phyloP scores from a whole-genome alignment of 2,329 filamentous ascomycete species.

The Arthrobotrys sphaeroides region DNA sequence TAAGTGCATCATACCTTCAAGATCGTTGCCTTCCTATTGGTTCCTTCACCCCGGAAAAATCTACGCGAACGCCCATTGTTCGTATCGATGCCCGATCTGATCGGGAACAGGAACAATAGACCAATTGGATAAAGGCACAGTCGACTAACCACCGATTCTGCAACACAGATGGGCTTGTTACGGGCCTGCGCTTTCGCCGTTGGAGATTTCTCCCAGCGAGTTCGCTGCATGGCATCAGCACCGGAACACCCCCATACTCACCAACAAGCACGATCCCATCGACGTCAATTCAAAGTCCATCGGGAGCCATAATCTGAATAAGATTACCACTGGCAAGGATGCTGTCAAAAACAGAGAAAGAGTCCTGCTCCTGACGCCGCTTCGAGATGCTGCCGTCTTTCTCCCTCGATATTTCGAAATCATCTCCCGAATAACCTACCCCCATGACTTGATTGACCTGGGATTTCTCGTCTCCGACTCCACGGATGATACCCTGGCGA shows the following conservation, averaged over 20 bases:
- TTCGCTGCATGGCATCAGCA: slow-evolving; percentile 88
- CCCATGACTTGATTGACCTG: slow-evolving; percentile 92
- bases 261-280: slow-evolving; percentile 91
- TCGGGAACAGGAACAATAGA: not conserved
- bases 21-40: not conserved
- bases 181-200: slow-evolving; percentile 92
- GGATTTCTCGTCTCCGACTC: slow-evolving; percentile 94
- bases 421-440: slow-evolving; percentile 86
- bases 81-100: too few species aligned
- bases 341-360: slow-evolving; percentile 83
- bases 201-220: slow-evolving; percentile 93
- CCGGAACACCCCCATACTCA: slow-evolving; percentile 89
- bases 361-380: slow-evolving; percentile 88
- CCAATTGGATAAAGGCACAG: not conserved
- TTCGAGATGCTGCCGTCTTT: slow-evolving; percentile 85
- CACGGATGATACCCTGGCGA: slow-evolving; percentile 87
- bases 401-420: slow-evolving; percentile 93
- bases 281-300: slow-evolving; percentile 84
- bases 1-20: not conserved
- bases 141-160: not conserved
- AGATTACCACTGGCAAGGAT: slow-evolving; percentile 80
- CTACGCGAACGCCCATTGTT: not conserved
- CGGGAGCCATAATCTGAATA: slow-evolving; percentile 82
- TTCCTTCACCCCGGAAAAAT: not conserved
- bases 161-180: slow-evolving; percentile 73